phyloP scores from a whole-genome alignment of 139 green algal species.

The Raphidocelis subcapitata region DNA sequence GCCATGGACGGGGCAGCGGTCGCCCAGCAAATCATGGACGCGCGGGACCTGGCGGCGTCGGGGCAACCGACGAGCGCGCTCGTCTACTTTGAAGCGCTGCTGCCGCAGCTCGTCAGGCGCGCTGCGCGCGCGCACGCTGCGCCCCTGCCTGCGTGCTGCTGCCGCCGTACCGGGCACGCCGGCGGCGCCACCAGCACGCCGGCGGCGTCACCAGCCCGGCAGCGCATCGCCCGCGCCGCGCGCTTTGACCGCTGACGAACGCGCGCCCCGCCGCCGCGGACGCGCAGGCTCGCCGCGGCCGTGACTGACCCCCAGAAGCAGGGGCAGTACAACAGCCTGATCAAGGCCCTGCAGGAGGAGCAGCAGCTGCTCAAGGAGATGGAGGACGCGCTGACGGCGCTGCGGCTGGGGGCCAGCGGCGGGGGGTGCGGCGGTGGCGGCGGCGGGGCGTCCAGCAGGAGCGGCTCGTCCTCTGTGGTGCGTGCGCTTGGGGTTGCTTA shows the following conservation, averaged over 20 bases:
- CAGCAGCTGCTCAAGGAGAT: conserved; percentile 42
- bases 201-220: not conserved
- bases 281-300: not conserved
- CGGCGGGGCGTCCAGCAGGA: too few relatives aligned
- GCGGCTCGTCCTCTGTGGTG: too few relatives aligned
- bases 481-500: too few relatives aligned
- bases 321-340: conserved; percentile 22
- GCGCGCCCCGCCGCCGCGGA: not conserved
- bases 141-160: not conserved
- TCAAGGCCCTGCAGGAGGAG: conserved; percentile 52
- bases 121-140: too few relatives aligned
- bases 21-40: conserved; percentile 32
- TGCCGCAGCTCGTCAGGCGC: conserved; percentile 27
- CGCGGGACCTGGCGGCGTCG: conserved; percentile 19
- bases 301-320: conserved; percentile 14
- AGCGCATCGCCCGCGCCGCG: not conserved
- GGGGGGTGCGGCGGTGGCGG: too few relatives aligned
- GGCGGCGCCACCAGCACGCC: not conserved
- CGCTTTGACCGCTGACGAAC: not conserved
- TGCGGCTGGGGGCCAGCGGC: not conserved
- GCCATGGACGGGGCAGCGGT: not conserved
- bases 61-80: conserved; percentile 23
- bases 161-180: not conserved
- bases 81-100: conserved; percentile 34
- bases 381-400: conserved; percentile 28